These are phyloP conservation scores for Podospora pseudocomata DNA, from an alignment of 495 filamentous ascomycete genomes.

Conservation along the genomic window DNA sequence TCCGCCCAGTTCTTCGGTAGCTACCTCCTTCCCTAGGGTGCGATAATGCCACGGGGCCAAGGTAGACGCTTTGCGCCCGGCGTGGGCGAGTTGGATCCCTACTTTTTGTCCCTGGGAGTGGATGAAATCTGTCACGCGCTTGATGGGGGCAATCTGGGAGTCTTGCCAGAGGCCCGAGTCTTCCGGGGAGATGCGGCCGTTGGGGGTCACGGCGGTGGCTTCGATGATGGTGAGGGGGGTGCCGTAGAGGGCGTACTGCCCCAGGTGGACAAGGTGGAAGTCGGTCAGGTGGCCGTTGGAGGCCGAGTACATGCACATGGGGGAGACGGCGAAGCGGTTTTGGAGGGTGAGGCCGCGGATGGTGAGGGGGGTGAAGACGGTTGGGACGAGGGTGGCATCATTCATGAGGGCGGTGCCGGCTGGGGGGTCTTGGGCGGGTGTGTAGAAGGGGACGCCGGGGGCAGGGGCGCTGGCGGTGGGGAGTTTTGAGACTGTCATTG, in stretches of 20 bases:
- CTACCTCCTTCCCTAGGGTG: constrained; percentile 30
- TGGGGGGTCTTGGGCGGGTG: constrained; percentile 53
- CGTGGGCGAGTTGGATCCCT: constrained; percentile 71
- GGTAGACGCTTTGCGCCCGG: constrained; percentile 68
- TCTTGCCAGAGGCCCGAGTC: constrained; percentile 68
- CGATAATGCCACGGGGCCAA: constrained; percentile 54
- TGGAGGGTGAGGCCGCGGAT: constrained; percentile 66
- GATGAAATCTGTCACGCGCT: constrained; percentile 57
- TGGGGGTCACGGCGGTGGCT: constrained; percentile 61
- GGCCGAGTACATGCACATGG: constrained; percentile 70
- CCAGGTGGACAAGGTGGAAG: constrained; percentile 64
- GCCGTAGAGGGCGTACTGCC: constrained; percentile 61
- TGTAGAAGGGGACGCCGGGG: constrained; percentile 52
- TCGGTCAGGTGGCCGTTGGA: constrained; percentile 65
- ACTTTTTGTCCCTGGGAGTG: constrained; percentile 63
- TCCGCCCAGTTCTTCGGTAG: constrained; percentile 49
- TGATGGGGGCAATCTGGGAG: constrained; percentile 61
- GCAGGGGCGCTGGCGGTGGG: constrained; percentile 17
- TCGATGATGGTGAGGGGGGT: constrained; percentile 64
- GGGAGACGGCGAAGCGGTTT: constrained; percentile 62
- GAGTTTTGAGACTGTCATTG: constrained; percentile 16
- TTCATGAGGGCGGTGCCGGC: constrained; percentile 49
- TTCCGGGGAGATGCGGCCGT: constrained; percentile 69
- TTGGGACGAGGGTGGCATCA: constrained; percentile 47
- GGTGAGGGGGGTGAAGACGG: constrained; percentile 60